Evolutionary conservation across 495 filamentous ascomycete genomes (phyloP).

Genomic region (Penicillium pancosmium): DNA sequence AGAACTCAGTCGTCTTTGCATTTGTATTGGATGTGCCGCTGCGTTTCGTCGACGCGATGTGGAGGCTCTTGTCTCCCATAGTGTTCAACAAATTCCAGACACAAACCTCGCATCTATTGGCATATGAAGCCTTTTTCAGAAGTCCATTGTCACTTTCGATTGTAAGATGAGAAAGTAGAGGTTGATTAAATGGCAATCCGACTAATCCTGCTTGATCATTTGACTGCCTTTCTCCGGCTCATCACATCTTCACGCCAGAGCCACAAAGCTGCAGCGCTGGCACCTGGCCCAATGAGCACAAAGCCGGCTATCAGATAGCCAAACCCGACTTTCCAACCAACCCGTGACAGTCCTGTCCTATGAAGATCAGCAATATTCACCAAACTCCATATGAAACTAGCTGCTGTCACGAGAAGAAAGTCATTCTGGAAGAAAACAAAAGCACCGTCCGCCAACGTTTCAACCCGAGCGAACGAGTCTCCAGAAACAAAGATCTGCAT

Average conservation of each 20-base stretch:
- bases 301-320: constrained; percentile 1
- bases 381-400: constrained; percentile 18
- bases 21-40: constrained; percentile 25
- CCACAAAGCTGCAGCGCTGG: constrained; percentile 22
- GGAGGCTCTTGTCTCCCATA: constrained; percentile 19
- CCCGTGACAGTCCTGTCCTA: constrained; percentile 17
- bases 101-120: not conserved
- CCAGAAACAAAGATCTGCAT: constrained; percentile 6
- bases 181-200: not conserved
- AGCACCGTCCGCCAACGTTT: constrained; percentile 16
- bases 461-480: constrained; percentile 15
- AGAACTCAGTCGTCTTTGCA: constrained; percentile 18
- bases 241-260: constrained; percentile 20
- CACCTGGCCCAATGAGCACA: constrained; percentile 17
- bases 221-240: not conserved
- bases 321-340: constrained; percentile 5
- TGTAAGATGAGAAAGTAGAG: not conserved
- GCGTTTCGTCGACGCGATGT: constrained; percentile 26
- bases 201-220: not conserved
- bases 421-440: constrained; percentile 27
- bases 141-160: not conserved
- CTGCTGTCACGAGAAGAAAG: constrained; percentile 12
- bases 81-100: not conserved
- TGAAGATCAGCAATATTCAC: constrained; percentile 22
- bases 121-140: constrained; percentile 1